Evolutionary conservation across 176 grass and related monocot genomes (phyloP), one percentile per base, ranked within the genome.

Genomic region (Otatea glauca): DNA sequence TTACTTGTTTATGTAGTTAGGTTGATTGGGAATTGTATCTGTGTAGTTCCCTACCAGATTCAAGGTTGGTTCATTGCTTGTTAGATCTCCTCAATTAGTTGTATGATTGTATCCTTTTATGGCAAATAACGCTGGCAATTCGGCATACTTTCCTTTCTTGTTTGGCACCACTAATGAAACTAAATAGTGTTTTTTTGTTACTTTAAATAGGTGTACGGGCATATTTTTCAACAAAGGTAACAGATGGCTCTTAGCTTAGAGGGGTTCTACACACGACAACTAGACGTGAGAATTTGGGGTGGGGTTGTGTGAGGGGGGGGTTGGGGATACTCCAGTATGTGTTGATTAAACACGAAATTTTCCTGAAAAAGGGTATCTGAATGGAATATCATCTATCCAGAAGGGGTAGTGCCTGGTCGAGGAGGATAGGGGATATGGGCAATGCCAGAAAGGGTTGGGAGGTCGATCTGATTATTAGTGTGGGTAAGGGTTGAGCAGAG

Each of bases 1-100:
- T 25, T 72, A 78, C 7, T 79, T 59, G 39, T 68, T 58, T 90
- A 67, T 83, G 59, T 0, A n/a, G 5, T 38, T 73, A 68, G 83
- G 84, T 79, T 74, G 38, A 62, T 90, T 47, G 79, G 49, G 49
- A 32, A 67, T 17, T 29, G 66, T 43, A 27, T 65, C 2, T 79
- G 42, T 82, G 72, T 45, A 1, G 20, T 47, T 82, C 12, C 20
- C 25, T 63, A 1, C 15, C 44, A 29, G 38, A 47, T 21, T 41
- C 8, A 83, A n/a, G 45, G 11, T 43, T 60, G 25, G 59, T 24
- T 47, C 45, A 68, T 59, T 58, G 37, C 9, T 23, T 74, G 38
- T 68, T 49, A 41, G 16, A n/a, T 70, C 74, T 71, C 16, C 21
- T 74, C 9, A 58, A 50, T 60, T 67, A 21, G 73, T 66, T 59